Conservation (phyloP, 352 stramenopile species). For the Hyaloperonospora brassicae region DNA sequence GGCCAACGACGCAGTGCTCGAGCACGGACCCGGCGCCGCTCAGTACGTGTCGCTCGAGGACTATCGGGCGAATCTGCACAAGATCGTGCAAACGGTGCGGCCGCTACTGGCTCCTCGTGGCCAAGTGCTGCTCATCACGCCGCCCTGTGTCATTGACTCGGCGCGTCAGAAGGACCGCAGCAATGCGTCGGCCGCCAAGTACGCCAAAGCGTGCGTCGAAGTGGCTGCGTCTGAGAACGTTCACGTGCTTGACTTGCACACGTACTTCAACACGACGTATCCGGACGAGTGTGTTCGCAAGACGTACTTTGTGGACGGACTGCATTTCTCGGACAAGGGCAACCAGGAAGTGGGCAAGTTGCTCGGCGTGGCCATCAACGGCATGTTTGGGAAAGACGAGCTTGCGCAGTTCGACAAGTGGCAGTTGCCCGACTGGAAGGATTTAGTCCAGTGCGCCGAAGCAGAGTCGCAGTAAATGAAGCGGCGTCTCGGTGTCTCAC, state of each 20-base stretch:
- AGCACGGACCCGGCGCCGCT: slow-evolving; percentile 12
- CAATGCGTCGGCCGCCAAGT: slow-evolving; percentile 26
- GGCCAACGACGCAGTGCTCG: slow-evolving; percentile 46
- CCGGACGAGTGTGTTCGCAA: slow-evolving; percentile 19
- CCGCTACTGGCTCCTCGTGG: slow-evolving; percentile 10
- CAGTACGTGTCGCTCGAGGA: slow-evolving; percentile 30
- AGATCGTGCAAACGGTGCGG: slow-evolving; percentile 19
- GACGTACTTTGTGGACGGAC: slow-evolving; percentile 30
- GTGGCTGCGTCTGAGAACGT: slow-evolving; percentile 23
- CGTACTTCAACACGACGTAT: slow-evolving; percentile 31
- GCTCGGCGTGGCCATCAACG: slow-evolving; percentile 14
- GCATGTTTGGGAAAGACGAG: slow-evolving; percentile 21
- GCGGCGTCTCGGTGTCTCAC: too few species aligned
- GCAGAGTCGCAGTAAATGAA: not conserved
- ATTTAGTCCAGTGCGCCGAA: slow-evolving; percentile 26
- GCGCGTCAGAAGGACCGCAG: slow-evolving; percentile 27
- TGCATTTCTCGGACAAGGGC: slow-evolving; percentile 39
- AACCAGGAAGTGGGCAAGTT: slow-evolving; percentile 25
- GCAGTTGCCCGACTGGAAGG: slow-evolving; percentile 32
- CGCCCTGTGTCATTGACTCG: slow-evolving; percentile 5
- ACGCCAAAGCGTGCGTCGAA: slow-evolving; percentile 39
- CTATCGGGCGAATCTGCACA: slow-evolving; percentile 34
- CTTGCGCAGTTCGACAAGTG: slow-evolving; percentile 3
- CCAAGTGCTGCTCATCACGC: slow-evolving; percentile 11
- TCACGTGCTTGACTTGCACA: slow-evolving; percentile 36